Percentiles rank a stretch among this genome's conserved stretches.
Conservation (phyloP, 2,329 filamentous ascomycete genomes). For the Cucurbitaria berberidis region DNA sequence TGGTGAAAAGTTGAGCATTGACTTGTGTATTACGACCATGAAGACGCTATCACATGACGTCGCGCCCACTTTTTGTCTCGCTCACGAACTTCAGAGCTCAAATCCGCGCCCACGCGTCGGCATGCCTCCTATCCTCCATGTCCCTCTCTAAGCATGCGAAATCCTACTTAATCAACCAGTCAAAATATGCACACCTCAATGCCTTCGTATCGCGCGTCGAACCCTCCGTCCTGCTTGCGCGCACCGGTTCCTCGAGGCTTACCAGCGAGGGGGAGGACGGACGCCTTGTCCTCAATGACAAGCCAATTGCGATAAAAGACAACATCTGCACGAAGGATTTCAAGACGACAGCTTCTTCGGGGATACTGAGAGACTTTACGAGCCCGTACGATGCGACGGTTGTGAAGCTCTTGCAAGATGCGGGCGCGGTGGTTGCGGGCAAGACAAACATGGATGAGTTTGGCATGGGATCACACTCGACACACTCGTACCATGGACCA, state of each 20-base stretch:
- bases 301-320: slow-evolving; percentile 57
- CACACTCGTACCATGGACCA: slow-evolving; percentile 69
- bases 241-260: slow-evolving; percentile 24
- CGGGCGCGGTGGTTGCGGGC: slow-evolving; percentile 69
- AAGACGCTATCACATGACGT: slow-evolving; percentile 17
- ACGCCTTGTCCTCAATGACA: slow-evolving; percentile 29
- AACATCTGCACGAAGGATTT: slow-evolving; percentile 56
- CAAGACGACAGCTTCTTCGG: slow-evolving; percentile 81
- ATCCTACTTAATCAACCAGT: slow-evolving; percentile 43
- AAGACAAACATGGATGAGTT: slow-evolving; percentile 97
- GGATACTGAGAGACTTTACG: slow-evolving; percentile 69
- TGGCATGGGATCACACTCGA: slow-evolving; percentile 88
- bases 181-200: slow-evolving; percentile 44
- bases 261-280: slow-evolving; percentile 1
- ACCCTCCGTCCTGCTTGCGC: slow-evolving; percentile 27
- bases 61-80: slow-evolving; percentile 15
- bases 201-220: slow-evolving; percentile 44
- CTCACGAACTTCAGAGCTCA: slow-evolving; percentile 8
- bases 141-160: slow-evolving; percentile 48
- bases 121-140: slow-evolving; percentile 43
- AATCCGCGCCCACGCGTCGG: slow-evolving; percentile 20
- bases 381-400: slow-evolving; percentile 87
- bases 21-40: neutral
- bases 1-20: neutral
- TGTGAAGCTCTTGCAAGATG: slow-evolving; percentile 68